Conservation (phyloP, 306 rosid species). For the Arachis hypogaea region DNA sequence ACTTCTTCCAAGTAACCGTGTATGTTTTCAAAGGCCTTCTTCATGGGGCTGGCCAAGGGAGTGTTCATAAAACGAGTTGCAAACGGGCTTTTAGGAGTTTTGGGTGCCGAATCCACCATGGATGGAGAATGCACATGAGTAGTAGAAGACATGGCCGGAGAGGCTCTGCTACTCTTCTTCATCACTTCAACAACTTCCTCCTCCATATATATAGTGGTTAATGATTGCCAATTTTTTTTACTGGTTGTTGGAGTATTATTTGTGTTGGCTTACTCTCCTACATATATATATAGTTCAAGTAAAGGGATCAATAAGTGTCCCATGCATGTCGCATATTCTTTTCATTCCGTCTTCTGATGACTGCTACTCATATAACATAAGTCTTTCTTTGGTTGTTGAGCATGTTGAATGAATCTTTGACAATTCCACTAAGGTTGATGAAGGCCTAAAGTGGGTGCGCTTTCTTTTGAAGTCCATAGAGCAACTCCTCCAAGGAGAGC, state of each 20-base stretch:
- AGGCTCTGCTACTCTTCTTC: slow-evolving; percentile 14
- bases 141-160: slow-evolving; percentile 10
- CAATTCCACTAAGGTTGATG: not conserved
- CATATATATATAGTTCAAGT: not conserved
- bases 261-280: not conserved
- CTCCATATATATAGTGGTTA: slow-evolving; percentile 20
- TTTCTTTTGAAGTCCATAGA: not conserved
- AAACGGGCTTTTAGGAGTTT: slow-evolving; percentile 50
- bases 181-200: slow-evolving; percentile 41
- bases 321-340: not conserved
- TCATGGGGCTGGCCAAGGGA: slow-evolving; percentile 65
- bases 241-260: not conserved
- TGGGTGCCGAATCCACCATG: not conserved
- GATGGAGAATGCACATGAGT: not conserved
- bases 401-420: not conserved
- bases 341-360: not conserved
- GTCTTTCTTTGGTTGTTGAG: not conserved
- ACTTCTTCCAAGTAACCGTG: slow-evolving; percentile 64
- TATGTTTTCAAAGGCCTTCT: slow-evolving; percentile 60
- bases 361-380: not conserved
- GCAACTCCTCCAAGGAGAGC: too few species aligned
- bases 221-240: not conserved
- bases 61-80: slow-evolving; percentile 45
- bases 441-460: not conserved
- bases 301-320: not conserved